Evolutionary conservation across 345 rosid species (phyloP).

Genomic region (Kandelia obovata): DNA sequence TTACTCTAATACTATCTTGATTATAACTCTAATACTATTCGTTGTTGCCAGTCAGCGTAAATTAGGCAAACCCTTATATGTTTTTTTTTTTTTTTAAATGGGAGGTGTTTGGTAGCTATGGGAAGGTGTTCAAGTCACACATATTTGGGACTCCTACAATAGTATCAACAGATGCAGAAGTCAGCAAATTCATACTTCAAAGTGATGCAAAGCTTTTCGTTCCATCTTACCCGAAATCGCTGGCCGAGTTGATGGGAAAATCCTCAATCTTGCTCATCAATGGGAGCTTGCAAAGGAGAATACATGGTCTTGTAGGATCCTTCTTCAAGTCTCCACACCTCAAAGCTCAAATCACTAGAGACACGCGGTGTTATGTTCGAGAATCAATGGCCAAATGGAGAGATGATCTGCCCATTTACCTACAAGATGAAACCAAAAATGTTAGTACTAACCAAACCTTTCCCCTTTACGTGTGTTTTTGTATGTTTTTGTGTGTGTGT

Average conservation of each 20-base stretch:
- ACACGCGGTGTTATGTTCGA: constrained; percentile 63
- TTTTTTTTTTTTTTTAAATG: background rate
- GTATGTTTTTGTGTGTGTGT: background rate
- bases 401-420: constrained; percentile 49
- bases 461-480: background rate
- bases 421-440: constrained; percentile 84
- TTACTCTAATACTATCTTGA: no score
- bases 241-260: constrained; percentile 90
- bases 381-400: constrained; percentile 75
- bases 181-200: constrained; percentile 73
- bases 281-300: constrained; percentile 81
- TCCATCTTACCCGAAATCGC: constrained; percentile 87
- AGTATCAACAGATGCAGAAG: constrained; percentile 89
- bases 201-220: constrained; percentile 79
- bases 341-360: constrained; percentile 76
- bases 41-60: no score
- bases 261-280: constrained; percentile 79
- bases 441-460: constrained; percentile 33
- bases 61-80: no score
- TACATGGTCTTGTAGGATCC: constrained; percentile 79
- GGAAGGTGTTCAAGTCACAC: constrained; percentile 94
- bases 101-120: constrained; percentile 43
- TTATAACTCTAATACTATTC: no score
- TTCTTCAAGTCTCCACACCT: constrained; percentile 83
- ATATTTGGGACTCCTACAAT: constrained; percentile 81